Conservation (phyloP, 2,329 filamentous ascomycete species). For the Hymenoscyphus fraxineus region DNA sequence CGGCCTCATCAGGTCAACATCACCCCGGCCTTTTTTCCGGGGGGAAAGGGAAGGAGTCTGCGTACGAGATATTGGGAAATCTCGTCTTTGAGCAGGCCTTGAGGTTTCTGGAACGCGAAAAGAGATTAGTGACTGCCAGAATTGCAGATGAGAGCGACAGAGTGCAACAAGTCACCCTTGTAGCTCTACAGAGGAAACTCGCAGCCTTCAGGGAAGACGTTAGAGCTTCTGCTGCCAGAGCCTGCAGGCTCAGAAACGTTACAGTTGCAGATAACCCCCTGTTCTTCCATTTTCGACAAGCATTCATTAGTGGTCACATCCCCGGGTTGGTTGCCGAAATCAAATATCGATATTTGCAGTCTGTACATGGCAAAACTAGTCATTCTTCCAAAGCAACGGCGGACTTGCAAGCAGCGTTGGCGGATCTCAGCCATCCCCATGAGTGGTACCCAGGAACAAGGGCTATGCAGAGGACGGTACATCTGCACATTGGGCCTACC, state of each 20-base stretch:
- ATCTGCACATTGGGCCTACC: slow-evolving; percentile 92
- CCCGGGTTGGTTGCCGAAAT: slow-evolving; percentile 54
- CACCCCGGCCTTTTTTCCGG: too few species aligned
- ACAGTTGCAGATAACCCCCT: slow-evolving; percentile 23
- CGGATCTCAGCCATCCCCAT: slow-evolving; percentile 82
- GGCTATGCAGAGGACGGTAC: slow-evolving; percentile 73
- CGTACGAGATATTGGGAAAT: slow-evolving; percentile 9
- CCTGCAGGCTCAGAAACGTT: slow-evolving; percentile 13
- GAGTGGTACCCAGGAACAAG: slow-evolving; percentile 92
- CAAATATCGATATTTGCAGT: slow-evolving; percentile 62
- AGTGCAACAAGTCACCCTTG: not conserved
- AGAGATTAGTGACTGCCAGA: not conserved
- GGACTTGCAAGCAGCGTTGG: slow-evolving; percentile 54
- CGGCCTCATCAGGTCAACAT: too few species aligned
- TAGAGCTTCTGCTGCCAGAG: slow-evolving; percentile 15
- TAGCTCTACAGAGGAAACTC: slow-evolving; percentile 15
- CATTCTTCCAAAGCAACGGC: slow-evolving; percentile 48
- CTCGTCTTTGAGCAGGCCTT: not conserved
- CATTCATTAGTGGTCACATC: slow-evolving; percentile 53
- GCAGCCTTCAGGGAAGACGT: slow-evolving; percentile 15
- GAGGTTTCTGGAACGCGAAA: not conserved
- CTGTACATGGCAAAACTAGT: slow-evolving; percentile 50
- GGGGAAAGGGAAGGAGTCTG: slow-evolving; percentile 3
- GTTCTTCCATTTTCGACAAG: slow-evolving; percentile 46
- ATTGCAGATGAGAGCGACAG: not conserved